These are phyloP conservation scores for Myriosclerotinia duriaeana DNA, from an alignment of 2,329 filamentous ascomycete species.

Conservation along the genomic window DNA sequence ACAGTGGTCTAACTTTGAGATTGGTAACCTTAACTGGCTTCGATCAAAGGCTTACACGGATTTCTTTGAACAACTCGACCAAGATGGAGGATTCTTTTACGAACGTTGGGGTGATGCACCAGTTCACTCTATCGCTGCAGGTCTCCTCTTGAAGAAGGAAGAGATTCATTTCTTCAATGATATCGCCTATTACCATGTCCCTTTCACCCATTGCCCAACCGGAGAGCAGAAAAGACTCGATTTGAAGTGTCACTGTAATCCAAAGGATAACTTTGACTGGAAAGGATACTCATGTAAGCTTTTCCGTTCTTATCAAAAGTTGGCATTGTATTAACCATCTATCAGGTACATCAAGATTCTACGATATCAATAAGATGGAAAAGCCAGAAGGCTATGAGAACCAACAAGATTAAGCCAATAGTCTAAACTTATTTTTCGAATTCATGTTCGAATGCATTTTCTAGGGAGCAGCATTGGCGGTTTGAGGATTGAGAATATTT, in stretches of 20 bases:
- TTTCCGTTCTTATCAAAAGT: not conserved
- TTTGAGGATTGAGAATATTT: slow-evolving; percentile 13
- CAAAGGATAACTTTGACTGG: slow-evolving; percentile 98
- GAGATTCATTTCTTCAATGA: slow-evolving; percentile 99
- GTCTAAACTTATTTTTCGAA: slow-evolving; percentile 18
- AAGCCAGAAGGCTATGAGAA: slow-evolving; percentile 86
- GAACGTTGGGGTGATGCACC: slow-evolving; percentile 98
- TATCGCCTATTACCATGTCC: slow-evolving; percentile 96
- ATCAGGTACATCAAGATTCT: slow-evolving; percentile 80
- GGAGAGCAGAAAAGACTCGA: slow-evolving; percentile 80
- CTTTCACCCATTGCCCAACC: slow-evolving; percentile 96
- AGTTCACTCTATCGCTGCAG: slow-evolving; percentile 94
- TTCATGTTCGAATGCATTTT: slow-evolving; percentile 23
- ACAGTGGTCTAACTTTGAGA: slow-evolving; percentile 98
- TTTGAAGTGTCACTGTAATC: slow-evolving; percentile 91
- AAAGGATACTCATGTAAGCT: slow-evolving; percentile 92
- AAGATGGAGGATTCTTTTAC: slow-evolving; percentile 96
- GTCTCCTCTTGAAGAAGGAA: slow-evolving; percentile 82
- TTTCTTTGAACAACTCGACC: slow-evolving; percentile 85
- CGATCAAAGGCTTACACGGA: slow-evolving; percentile 85
- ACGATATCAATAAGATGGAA: slow-evolving; percentile 73
- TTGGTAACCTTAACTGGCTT: slow-evolving; percentile 91
- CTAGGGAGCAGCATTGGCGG: slow-evolving; percentile 13
- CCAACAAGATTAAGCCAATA: slow-evolving; percentile 52
- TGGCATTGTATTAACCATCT: slow-evolving; percentile 30